Conservation (phyloP, 2,329 filamentous ascomycete species). For the Myrmaecium sp. region DNA sequence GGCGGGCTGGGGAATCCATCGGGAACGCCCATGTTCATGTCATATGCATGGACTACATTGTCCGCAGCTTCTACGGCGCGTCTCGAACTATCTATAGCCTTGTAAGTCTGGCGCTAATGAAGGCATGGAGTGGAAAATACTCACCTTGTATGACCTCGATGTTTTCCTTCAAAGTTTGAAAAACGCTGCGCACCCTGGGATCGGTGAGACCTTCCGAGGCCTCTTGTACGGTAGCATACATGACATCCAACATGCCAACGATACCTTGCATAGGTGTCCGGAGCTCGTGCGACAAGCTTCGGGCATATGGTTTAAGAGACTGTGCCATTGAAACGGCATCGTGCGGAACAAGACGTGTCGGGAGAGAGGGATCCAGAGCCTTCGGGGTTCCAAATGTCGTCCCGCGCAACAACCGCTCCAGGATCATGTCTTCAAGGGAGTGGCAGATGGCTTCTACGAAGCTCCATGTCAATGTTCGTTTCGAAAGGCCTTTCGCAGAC, state of each 20-base stretch:
- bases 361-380: constrained; percentile 8
- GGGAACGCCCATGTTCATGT: constrained; percentile 60
- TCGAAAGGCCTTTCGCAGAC: constrained; percentile 42
- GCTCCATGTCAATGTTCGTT: constrained; percentile 42
- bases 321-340: constrained; percentile 42
- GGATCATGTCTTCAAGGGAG: constrained; percentile 49
- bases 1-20: constrained; percentile 32
- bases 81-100: constrained; percentile 44
- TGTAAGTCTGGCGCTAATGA: constrained; percentile 5
- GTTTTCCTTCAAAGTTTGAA: constrained; percentile 46
- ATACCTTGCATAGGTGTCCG: constrained; percentile 62
- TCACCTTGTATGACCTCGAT: constrained; percentile 54
- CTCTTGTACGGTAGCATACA: constrained; percentile 56
- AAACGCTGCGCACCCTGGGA: constrained; percentile 34
- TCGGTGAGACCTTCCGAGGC: constrained; percentile 39
- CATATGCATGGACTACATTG: constrained; percentile 60
- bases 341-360: constrained; percentile 33
- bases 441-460: constrained; percentile 53
- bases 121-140: constrained; percentile 6
- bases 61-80: constrained; percentile 57
- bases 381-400: constrained; percentile 22
- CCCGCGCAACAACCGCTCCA: constrained; percentile 39
- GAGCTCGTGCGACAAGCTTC: constrained; percentile 54
- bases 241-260: constrained; percentile 60
- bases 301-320: constrained; percentile 54